A percentile compares a stretch with the other conserved stretches of the same genome.
phyloP scores from a whole-genome alignment of 2,329 filamentous ascomycete species.

The Aspergillus fischeri region DNA sequence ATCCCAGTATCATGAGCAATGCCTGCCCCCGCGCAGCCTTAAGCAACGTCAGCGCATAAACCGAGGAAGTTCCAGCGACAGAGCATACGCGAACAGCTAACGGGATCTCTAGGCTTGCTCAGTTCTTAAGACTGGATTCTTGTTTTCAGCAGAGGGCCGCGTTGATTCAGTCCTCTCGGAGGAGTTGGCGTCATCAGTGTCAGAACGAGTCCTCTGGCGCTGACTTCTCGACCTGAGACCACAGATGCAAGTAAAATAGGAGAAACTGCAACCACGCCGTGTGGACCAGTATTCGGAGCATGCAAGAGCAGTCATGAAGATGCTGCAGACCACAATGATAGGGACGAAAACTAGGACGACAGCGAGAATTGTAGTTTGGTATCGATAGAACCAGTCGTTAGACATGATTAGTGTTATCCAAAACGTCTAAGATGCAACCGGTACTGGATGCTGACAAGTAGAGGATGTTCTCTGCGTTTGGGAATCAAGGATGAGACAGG shows the following conservation, averaged over 20 bases:
- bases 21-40: neutral
- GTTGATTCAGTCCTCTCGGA: conserved; percentile 30
- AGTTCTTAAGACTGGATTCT: conserved; percentile 16
- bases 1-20: neutral
- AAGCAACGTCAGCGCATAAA: neutral
- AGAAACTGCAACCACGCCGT: conserved; percentile 9
- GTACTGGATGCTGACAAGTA: conserved; percentile 6
- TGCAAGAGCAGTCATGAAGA: conserved; percentile 35
- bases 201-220: conserved; percentile 27
- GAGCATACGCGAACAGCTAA: neutral
- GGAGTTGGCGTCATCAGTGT: conserved; percentile 29
- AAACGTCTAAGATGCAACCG: conserved; percentile 3
- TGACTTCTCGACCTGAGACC: conserved; percentile 20
- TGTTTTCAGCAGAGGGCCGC: conserved; percentile 24
- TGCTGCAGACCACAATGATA: conserved; percentile 41
- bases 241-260: conserved; percentile 20
- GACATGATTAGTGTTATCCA: conserved; percentile 20
- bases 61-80: neutral
- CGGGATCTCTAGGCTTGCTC: conserved; percentile 20
- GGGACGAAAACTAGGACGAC: conserved; percentile 46
- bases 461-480: neutral
- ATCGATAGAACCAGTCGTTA: conserved; percentile 24
- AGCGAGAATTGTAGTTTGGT: conserved; percentile 38
- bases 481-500: neutral
- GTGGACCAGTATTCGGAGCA: conserved; percentile 34